phyloP scores from a whole-genome alignment of 2,329 filamentous ascomycete genomes.

The Juglanconis oblonga region DNA sequence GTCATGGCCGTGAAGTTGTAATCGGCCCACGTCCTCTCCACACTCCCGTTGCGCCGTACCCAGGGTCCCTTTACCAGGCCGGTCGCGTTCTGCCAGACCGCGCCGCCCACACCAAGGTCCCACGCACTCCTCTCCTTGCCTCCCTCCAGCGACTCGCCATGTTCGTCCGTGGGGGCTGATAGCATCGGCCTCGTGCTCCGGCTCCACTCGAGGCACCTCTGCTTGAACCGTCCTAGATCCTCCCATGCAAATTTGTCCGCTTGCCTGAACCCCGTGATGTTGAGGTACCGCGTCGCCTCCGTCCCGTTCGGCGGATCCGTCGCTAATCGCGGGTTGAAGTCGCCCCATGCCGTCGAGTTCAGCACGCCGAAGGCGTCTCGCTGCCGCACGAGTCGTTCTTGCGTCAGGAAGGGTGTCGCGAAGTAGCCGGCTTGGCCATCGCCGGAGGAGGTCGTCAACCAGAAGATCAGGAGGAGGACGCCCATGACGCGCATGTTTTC shows the following conservation, averaged over 20 bases:
- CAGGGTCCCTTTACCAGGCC: conserved; percentile 76
- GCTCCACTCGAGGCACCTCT: conserved; percentile 62
- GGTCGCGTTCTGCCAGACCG: conserved; percentile 75
- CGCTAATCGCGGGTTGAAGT: conserved; percentile 48
- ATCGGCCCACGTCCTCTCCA: conserved; percentile 42
- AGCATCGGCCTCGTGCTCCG: conserved; percentile 43
- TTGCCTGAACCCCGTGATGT: conserved; percentile 73
- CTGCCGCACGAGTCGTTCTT: conserved; percentile 49
- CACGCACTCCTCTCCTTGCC: conserved; percentile 19
- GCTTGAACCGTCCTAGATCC: conserved; percentile 63
- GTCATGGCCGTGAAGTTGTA: conserved; percentile 65
- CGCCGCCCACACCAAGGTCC: conserved; percentile 29
- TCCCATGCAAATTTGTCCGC: conserved; percentile 78
- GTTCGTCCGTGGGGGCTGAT: conserved; percentile 38
- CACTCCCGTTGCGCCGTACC: conserved; percentile 56
- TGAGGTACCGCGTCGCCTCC: conserved; percentile 49
- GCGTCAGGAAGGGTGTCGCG: conserved; percentile 38
- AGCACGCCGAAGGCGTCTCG: conserved; percentile 50
- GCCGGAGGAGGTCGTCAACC: conserved; percentile 39
- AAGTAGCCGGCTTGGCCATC: conserved; percentile 41
- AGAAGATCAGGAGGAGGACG: conserved; percentile 42
- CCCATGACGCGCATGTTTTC: conserved; percentile 43
- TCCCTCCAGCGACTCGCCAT: conserved; percentile 38
- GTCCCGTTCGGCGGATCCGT: conserved; percentile 27
- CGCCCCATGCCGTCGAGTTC: conserved; percentile 57